A percentile compares a stretch with the other conserved stretches of the same genome.
phyloP scores from a whole-genome alignment of 192 early-diverging fungal genomes.

The Rhizoclosmatium globosum region DNA sequence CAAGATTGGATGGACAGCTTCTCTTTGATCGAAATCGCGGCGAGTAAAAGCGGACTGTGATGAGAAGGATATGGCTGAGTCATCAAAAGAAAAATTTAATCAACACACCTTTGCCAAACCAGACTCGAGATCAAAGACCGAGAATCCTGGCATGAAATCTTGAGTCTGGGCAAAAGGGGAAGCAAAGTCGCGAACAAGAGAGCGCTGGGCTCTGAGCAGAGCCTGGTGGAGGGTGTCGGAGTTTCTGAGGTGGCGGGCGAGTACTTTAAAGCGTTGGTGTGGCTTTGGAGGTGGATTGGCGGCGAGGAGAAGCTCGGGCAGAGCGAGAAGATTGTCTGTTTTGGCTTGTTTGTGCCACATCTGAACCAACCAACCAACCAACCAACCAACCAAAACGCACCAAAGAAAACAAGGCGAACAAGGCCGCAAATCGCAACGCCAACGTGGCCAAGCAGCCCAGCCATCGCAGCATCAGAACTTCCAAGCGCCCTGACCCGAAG shows the following conservation, averaged over 20 bases:
- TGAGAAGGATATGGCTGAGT: no score
- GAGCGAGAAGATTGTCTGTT: not conserved
- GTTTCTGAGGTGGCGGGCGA: not conserved
- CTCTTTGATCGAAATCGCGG: not conserved
- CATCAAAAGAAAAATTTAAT: not conserved
- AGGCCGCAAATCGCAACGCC: not conserved
- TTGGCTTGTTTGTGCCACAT: not conserved
- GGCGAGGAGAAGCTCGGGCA: not conserved
- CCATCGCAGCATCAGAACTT: not conserved
- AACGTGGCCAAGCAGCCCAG: slow-evolving; percentile 7
- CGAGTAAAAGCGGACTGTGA: slow-evolving; percentile 5
- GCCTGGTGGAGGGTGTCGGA: slow-evolving; percentile 11
- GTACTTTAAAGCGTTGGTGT: not conserved
- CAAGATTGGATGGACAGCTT: slow-evolving; percentile 23
- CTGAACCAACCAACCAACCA: no score
- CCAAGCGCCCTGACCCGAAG: not conserved
- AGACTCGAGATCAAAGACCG: slow-evolving; percentile 17
- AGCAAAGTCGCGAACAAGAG: not conserved
- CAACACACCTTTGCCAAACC: slow-evolving; percentile 10
- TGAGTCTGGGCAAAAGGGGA: slow-evolving; percentile 10
- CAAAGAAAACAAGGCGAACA: not conserved
- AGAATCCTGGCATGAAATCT: not conserved
- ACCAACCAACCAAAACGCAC: not conserved
- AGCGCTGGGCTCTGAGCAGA: slow-evolving; percentile 5
- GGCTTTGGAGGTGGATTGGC: no score